Percentiles rank a stretch among this genome's conserved stretches.
Evolutionary conservation across 257 asterid species (phyloP).

Genomic region (Nicotiana attenuata): DNA sequence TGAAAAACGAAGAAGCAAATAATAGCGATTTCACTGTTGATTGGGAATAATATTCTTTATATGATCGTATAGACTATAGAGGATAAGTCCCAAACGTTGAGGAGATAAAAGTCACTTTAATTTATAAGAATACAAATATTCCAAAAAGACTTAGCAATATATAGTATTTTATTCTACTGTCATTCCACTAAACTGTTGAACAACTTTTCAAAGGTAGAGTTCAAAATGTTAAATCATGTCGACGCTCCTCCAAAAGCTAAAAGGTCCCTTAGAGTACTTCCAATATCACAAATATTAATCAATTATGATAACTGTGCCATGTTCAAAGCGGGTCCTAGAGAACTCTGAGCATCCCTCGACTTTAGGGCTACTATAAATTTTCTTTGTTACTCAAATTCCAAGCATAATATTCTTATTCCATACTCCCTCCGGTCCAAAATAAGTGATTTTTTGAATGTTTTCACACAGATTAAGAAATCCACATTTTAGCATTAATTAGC

Average conservation of each 20-base stretch:
- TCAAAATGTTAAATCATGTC: conserved; percentile 44
- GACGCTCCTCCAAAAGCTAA: conserved; percentile 40
- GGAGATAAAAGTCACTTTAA: not conserved
- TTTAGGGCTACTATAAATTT: not conserved
- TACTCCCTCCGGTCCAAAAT: too few species aligned
- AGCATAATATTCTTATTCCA: conserved; percentile 4
- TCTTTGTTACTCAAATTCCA: conserved; percentile 3
- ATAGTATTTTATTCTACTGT: not conserved
- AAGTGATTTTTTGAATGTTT: too few species aligned
- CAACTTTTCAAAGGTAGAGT: conserved; percentile 12
- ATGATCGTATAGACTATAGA: not conserved
- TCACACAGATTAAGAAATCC: too few species aligned
- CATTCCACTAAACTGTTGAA: conserved; percentile 9
- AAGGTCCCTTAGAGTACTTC: conserved; percentile 15
- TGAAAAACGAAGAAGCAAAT: not conserved
- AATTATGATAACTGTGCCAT: conserved; percentile 6
- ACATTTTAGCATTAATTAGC: too few species aligned
- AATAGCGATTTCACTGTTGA: not conserved
- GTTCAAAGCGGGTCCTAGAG: not conserved
- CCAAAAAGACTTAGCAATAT: not conserved
- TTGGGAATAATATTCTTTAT: not conserved
- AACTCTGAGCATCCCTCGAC: not conserved
- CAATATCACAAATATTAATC: conserved; percentile 15
- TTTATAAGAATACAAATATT: not conserved
- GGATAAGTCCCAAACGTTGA: not conserved